phyloP scores from a whole-genome alignment of 2,329 filamentous ascomycete species.

The Aspergillus aculeatus region DNA sequence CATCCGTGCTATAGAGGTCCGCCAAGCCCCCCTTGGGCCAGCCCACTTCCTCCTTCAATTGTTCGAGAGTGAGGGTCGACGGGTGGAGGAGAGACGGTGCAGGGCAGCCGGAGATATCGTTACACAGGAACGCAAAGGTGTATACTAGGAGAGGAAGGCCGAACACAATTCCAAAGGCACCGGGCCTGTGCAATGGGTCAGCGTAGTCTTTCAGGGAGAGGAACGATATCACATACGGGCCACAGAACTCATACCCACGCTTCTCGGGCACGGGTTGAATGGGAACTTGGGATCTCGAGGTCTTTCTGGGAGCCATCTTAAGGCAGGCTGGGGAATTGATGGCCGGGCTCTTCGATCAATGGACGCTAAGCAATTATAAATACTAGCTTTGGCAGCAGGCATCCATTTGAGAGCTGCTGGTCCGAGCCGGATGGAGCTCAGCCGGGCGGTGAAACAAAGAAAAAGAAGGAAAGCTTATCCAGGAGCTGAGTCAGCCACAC shows the following conservation, averaged over 20 bases:
- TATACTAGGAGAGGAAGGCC: constrained; percentile 78
- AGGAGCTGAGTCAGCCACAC: not conserved
- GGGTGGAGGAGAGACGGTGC: constrained; percentile 76
- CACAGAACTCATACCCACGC: constrained; percentile 49
- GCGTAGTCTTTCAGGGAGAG: not conserved
- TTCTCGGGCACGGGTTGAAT: constrained; percentile 41
- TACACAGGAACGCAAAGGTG: constrained; percentile 79
- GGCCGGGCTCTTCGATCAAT: not conserved
- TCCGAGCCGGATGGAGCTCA: constrained; percentile 2
- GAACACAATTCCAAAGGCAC: constrained; percentile 74
- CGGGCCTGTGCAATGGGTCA: constrained; percentile 55
- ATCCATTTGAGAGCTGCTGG: not conserved
- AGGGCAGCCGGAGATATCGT: constrained; percentile 88
- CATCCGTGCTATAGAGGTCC: constrained; percentile 69
- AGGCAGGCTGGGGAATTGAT: not conserved
- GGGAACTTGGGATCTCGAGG: constrained; percentile 29
- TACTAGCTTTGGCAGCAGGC: not conserved
- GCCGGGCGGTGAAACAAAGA: constrained; percentile 2
- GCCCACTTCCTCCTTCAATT: constrained; percentile 75
- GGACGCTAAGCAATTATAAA: not conserved
- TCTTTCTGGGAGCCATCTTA: constrained; percentile 35
- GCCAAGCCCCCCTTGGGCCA: constrained; percentile 72
- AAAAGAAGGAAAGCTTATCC: not conserved
- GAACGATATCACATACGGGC: constrained; percentile 41
- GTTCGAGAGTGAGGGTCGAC: constrained; percentile 66